These are phyloP conservation scores for Talaromyces nanjingensis DNA, from an alignment of 495 filamentous ascomycete species.

Conservation along the genomic window DNA sequence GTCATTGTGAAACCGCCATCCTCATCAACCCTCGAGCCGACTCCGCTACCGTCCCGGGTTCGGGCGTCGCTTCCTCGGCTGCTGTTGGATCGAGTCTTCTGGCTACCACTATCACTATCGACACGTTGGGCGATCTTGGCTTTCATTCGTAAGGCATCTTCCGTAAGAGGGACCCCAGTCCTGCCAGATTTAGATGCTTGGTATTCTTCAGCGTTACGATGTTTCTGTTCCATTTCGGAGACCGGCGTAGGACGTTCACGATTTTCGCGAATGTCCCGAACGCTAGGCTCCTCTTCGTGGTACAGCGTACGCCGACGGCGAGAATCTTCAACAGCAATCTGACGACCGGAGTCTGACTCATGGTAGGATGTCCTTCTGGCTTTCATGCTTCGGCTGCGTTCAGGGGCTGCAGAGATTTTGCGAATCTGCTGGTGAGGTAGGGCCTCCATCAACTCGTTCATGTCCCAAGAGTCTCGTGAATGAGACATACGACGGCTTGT, in stretches of 20 bases:
- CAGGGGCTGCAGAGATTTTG: constrained; percentile 18
- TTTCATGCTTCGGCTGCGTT: constrained; percentile 29
- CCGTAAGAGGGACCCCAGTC: constrained; percentile 23
- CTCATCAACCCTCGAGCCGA: constrained; percentile 26
- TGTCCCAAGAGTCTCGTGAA: constrained; percentile 21
- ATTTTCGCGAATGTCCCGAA: constrained; percentile 18
- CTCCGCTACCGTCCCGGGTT: constrained; percentile 25
- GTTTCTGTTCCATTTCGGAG: constrained; percentile 25
- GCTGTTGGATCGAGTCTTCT: constrained; percentile 39
- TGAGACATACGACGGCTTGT: constrained; percentile 25
- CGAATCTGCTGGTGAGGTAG: constrained; percentile 27
- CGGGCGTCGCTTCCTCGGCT: constrained; percentile 35
- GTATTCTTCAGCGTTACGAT: constrained; percentile 32
- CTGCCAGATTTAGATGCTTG: constrained; percentile 29
- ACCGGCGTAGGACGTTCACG: not conserved
- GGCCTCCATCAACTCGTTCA: constrained; percentile 24
- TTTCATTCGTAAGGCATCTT: constrained; percentile 26
- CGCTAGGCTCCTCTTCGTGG: constrained; percentile 16
- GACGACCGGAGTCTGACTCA: constrained; percentile 22
- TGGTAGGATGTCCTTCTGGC: constrained; percentile 27
- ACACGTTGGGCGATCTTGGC: constrained; percentile 22
- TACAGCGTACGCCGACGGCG: constrained; percentile 27
- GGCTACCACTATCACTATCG: constrained; percentile 38
- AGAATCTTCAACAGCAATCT: constrained; percentile 27
- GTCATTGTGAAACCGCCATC: constrained; percentile 36